phyloP scores from a whole-genome alignment of 306 rosid genomes.

The Sphenostylis stenocarpa region DNA sequence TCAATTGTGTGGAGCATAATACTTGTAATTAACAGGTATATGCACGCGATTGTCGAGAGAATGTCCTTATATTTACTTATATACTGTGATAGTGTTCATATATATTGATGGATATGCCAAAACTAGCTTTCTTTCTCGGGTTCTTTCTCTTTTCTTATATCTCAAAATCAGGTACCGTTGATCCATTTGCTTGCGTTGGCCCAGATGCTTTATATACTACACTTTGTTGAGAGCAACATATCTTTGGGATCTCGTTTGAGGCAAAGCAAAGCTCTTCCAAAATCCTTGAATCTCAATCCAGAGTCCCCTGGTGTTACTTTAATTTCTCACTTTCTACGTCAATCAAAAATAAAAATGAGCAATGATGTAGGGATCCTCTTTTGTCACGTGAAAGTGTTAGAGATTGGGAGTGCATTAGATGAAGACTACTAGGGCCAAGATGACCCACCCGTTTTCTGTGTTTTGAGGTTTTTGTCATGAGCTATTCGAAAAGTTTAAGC shows the following conservation, averaged over 20 bases:
- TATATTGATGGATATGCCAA: neutral
- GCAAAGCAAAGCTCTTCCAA: neutral
- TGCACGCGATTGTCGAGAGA: no score
- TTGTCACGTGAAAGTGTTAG: neutral
- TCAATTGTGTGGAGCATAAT: no score
- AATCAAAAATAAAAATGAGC: neutral
- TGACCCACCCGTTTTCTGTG: no score
- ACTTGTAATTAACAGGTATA: no score
- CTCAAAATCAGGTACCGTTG: neutral
- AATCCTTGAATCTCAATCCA: conserved; percentile 7
- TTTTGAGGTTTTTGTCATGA: neutral
- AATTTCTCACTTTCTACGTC: neutral
- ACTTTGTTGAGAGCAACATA: neutral
- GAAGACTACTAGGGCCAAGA: no score
- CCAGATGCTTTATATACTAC: neutral
- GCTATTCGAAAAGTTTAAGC: no score
- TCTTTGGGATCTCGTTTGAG: neutral
- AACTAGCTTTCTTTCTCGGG: neutral
- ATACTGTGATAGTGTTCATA: neutral
- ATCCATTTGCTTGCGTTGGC: neutral
- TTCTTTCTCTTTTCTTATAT: neutral
- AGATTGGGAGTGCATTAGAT: neutral
- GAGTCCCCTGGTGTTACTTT: neutral
- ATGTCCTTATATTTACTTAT: no score
- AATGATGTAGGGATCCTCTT: neutral